phyloP scores from a whole-genome alignment of 371 early-diverging fungal genomes.

The Rhizopus delemar region DNA sequence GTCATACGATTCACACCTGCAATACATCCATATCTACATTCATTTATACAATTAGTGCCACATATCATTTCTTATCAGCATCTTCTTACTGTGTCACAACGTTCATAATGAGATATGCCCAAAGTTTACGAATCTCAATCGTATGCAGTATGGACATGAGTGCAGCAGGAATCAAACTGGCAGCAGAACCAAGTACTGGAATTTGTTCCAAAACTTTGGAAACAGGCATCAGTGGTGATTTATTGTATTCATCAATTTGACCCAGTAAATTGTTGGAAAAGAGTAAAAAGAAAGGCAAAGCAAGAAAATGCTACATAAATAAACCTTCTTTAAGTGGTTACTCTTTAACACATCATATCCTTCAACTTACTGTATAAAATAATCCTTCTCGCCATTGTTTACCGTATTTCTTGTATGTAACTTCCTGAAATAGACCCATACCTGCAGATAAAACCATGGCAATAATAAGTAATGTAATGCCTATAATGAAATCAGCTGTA shows the following conservation, averaged over 20 bases:
- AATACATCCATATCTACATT: slow-evolving; percentile 71
- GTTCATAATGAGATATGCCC: slow-evolving; percentile 71
- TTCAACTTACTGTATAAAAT: slow-evolving; percentile 73
- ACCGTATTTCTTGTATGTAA: slow-evolving; percentile 78
- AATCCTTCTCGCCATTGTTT: slow-evolving; percentile 89
- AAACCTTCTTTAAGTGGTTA: too few species aligned
- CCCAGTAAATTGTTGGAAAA: slow-evolving; percentile 65
- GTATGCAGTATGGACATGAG: slow-evolving; percentile 23
- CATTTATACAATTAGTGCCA: too few species aligned
- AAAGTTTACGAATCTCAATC: slow-evolving; percentile 60
- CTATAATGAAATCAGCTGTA: slow-evolving; percentile 65
- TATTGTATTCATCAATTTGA: slow-evolving; percentile 54
- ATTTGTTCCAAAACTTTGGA: slow-evolving; percentile 38
- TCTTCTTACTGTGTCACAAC: slow-evolving; percentile 73
- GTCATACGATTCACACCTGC: slow-evolving; percentile 86
- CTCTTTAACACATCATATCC: background rate
- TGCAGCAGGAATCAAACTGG: slow-evolving; percentile 19
- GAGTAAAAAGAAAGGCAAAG: slow-evolving; percentile 77
- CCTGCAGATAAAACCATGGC: slow-evolving; percentile 79
- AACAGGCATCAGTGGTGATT: slow-evolving; percentile 53
- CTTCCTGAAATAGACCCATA: slow-evolving; percentile 84
- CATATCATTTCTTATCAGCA: background rate
- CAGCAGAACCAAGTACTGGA: slow-evolving; percentile 19
- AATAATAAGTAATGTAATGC: slow-evolving; percentile 69
- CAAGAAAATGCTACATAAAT: slow-evolving; percentile 67